Evolutionary conservation across 78 protist genomes (phyloP).

Genomic region (Dictyostelium brefeldianum): DNA sequence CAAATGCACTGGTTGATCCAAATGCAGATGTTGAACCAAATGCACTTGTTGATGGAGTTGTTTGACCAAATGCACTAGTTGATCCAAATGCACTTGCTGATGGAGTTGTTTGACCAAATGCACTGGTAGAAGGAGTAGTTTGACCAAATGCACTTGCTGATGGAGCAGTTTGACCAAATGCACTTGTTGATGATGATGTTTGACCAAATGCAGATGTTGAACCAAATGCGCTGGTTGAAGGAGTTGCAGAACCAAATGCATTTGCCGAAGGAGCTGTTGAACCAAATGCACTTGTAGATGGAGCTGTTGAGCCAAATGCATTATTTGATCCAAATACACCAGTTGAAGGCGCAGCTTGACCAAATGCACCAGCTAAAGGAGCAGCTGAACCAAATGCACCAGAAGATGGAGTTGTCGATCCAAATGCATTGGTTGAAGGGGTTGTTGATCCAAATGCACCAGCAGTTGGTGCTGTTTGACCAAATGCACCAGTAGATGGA

Average conservation of each 20-base stretch:
- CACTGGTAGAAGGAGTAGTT: neutral
- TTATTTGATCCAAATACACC: constrained; percentile 8
- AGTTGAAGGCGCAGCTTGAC: neutral
- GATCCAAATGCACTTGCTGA: constrained; percentile 9
- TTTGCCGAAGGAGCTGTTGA: neutral
- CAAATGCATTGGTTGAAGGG: neutral
- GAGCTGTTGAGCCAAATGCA: neutral
- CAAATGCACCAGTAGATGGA: neutral
- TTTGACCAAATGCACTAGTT: constrained; percentile 9
- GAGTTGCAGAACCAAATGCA: constrained; percentile 8
- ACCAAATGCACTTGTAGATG: constrained; percentile 5
- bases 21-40: constrained; percentile 4
- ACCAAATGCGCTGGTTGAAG: constrained; percentile 6
- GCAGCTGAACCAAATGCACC: constrained; percentile 3
- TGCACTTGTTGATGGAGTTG: neutral
- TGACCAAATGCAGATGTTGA: constrained; percentile 23
- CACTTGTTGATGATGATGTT: neutral
- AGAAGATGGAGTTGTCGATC: neutral
- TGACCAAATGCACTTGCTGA: neutral
- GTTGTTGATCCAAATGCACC: neutral
- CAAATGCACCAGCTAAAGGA: neutral
- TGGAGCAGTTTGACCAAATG: neutral
- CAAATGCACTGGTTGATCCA: constrained; percentile 23
- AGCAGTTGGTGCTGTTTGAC: neutral
- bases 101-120: constrained; percentile 14